Percentiles rank a stretch among this genome's conserved stretches.
phyloP scores from a whole-genome alignment of 140 eudicot species.

The Senecio squalidus region DNA sequence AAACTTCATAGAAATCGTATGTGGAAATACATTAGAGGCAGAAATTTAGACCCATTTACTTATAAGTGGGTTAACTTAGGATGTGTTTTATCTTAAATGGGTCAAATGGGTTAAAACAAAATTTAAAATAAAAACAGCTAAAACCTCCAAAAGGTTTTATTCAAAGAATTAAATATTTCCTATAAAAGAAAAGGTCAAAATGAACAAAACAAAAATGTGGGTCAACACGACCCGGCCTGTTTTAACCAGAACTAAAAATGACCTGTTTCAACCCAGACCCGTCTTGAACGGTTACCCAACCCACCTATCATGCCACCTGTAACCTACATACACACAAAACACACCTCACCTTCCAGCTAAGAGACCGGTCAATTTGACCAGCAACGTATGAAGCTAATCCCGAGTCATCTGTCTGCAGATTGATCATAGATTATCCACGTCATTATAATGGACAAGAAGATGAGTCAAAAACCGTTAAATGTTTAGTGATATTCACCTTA shows the following conservation, averaged over 20 bases:
- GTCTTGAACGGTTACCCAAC: neutral
- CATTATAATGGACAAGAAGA: neutral
- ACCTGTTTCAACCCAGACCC: neutral
- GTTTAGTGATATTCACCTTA: conserved; percentile 36
- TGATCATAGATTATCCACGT: conserved; percentile 8
- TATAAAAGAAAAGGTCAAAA: too few species aligned
- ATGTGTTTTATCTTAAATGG: neutral
- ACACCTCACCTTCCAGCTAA: conserved; percentile 65
- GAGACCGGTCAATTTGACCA: conserved; percentile 73
- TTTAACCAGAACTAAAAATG: neutral
- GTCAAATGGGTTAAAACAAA: neutral
- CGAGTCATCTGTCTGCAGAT: conserved; percentile 69
- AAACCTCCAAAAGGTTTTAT: neutral
- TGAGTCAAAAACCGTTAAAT: neutral
- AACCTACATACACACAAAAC: neutral
- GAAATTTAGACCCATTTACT: neutral
- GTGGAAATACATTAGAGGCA: neutral
- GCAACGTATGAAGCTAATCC: conserved; percentile 85
- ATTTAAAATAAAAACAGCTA: too few species aligned
- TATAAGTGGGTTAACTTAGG: neutral
- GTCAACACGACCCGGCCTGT: neutral
- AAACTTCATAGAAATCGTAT: neutral
- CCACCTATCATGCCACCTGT: neutral
- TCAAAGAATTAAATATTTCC: neutral
- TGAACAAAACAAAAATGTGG: neutral